These are phyloP conservation scores for Aspergillus diversus DNA, from an alignment of 495 filamentous ascomycete species.

Conservation along the genomic window DNA sequence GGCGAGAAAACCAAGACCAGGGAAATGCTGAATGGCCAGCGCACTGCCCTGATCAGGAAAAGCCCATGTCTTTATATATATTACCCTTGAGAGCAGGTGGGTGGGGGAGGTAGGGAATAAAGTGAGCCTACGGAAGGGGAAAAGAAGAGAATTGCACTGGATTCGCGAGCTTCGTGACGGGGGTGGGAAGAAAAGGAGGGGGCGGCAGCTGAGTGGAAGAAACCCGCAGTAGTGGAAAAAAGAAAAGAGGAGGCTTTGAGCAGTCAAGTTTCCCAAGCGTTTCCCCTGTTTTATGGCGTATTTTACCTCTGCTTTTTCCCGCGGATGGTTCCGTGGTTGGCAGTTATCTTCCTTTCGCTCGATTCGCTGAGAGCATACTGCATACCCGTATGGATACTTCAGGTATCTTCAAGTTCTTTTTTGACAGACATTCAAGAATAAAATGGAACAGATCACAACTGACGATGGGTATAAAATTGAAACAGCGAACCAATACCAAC, in stretches of 20 bases:
- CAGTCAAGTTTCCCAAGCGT: neutral
- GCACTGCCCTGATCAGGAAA: constrained; percentile 35
- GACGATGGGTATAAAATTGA: no score
- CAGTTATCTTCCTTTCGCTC: neutral
- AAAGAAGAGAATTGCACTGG: constrained; percentile 1
- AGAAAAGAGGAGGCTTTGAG: constrained; percentile 6
- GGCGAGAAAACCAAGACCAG: constrained; percentile 4
- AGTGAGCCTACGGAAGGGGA: constrained; percentile 7
- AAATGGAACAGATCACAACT: no score
- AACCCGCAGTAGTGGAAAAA: neutral
- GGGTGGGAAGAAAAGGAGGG: constrained; percentile 7
- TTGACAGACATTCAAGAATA: no score
- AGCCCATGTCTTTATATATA: constrained; percentile 23
- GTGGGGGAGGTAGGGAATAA: constrained; percentile 25
- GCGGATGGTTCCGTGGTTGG: no score
- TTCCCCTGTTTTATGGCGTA: constrained; percentile 6
- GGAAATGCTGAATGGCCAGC: constrained; percentile 35
- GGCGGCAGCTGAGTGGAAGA: constrained; percentile 13
- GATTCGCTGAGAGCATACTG: neutral
- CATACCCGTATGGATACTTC: no score
- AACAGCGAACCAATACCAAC: no score
- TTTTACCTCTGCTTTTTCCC: constrained; percentile 5
- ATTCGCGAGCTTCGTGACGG: neutral
- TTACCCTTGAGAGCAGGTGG: constrained; percentile 6
- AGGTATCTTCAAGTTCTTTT: no score